Conservation (phyloP, 2,329 filamentous ascomycete species). For the Colletotrichum limetticola region DNA sequence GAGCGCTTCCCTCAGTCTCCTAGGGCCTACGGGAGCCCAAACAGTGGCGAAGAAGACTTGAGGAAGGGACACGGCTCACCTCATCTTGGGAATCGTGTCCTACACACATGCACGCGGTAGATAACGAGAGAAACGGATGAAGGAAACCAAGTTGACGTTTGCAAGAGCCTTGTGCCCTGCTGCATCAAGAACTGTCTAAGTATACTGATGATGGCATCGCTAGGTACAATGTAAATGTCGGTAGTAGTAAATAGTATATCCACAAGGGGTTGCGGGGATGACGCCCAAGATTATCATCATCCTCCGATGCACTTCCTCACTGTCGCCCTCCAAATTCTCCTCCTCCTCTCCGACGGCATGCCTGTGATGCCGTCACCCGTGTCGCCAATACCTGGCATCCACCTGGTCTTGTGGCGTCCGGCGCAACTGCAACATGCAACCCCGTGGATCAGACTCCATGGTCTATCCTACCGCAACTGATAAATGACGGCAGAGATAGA, state of each 20-base stretch:
- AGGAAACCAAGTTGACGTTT: neutral
- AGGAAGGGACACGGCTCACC: constrained; percentile 14
- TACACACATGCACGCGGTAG: neutral
- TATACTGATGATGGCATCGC: constrained; percentile 34
- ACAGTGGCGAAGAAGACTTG: neutral
- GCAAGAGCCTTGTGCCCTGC: constrained; percentile 24
- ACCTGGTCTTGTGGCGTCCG: constrained; percentile 21
- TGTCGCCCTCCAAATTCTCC: neutral
- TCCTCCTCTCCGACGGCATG: constrained; percentile 14
- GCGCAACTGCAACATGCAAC: constrained; percentile 28
- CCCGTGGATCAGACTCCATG: constrained; percentile 19
- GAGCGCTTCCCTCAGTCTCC: neutral
- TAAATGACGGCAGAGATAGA: neutral
- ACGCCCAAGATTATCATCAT: constrained; percentile 35
- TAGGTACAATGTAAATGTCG: constrained; percentile 35
- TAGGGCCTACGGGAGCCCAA: neutral
- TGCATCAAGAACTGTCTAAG: constrained; percentile 30
- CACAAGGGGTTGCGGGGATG: constrained; percentile 32
- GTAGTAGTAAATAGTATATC: constrained; percentile 34
- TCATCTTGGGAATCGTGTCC: neutral
- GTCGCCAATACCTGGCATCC: constrained; percentile 11
- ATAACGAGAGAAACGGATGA: neutral
- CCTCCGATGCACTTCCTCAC: constrained; percentile 26
- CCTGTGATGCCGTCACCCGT: neutral
- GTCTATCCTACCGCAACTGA: neutral